phyloP scores from a whole-genome alignment of 257 asterid genomes.

The Asclepias syriaca region DNA sequence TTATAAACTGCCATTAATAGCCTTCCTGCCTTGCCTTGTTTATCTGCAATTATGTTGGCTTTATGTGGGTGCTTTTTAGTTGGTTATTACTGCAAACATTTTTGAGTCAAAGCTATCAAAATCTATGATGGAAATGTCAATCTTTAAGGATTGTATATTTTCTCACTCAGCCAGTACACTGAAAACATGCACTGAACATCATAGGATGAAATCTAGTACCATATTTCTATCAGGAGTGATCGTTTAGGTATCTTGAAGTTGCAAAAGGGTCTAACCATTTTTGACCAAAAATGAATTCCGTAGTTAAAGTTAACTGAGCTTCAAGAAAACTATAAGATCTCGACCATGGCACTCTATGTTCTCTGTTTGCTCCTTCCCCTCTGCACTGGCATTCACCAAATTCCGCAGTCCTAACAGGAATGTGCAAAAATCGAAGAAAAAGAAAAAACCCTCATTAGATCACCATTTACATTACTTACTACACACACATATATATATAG shows the following conservation, averaged over 20 bases:
- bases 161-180: no score
- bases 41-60: not conserved
- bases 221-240: not conserved
- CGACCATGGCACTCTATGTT: slow-evolving; percentile 51
- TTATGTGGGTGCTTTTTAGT: not conserved
- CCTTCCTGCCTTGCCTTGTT: not conserved
- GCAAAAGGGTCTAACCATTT: slow-evolving; percentile 37
- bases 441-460: not conserved
- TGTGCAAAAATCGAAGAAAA: not conserved
- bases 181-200: not conserved
- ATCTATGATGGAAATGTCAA: no score
- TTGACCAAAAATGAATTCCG: slow-evolving; percentile 45
- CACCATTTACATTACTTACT: not conserved
- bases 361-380: slow-evolving; percentile 66
- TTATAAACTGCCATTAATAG: not conserved
- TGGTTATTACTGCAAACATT: not conserved
- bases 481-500: not conserved
- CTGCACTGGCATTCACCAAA: slow-evolving; percentile 62
- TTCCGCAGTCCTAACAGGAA: slow-evolving; percentile 38
- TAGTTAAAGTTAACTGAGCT: slow-evolving; percentile 39
- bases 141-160: no score
- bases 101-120: no score
- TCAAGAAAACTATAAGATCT: slow-evolving; percentile 30
- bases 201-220: not conserved
- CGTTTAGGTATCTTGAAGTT: not conserved